Conservation (phyloP, 2,329 filamentous ascomycete genomes). For the Chaetothyriales sp. region DNA sequence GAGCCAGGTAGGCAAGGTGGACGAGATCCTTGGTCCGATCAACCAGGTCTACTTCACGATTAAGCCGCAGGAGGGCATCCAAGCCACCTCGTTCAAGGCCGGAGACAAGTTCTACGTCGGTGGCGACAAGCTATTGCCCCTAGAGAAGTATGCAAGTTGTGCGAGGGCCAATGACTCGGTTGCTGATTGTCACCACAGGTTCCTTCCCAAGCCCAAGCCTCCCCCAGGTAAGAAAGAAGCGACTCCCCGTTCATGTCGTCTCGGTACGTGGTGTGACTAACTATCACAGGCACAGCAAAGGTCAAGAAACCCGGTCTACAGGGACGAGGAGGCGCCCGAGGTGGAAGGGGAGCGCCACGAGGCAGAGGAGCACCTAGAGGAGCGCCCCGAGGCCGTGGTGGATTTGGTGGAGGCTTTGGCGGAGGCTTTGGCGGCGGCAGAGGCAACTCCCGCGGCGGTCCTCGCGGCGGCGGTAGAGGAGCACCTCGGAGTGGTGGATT, state of each 20-base stretch:
- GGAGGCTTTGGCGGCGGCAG: slow-evolving; percentile 22
- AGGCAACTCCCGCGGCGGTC: slow-evolving; percentile 19
- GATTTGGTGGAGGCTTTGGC: slow-evolving; percentile 30
- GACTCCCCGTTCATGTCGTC: background rate
- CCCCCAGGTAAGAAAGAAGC: slow-evolving; percentile 32
- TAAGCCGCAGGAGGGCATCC: slow-evolving; percentile 91
- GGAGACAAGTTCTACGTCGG: slow-evolving; percentile 97
- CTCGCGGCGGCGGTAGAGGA: slow-evolving; percentile 17
- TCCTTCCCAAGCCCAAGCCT: slow-evolving; percentile 84
- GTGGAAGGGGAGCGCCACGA: slow-evolving; percentile 31
- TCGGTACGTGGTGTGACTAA: slow-evolving; percentile 3
- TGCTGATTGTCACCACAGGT: slow-evolving; percentile 31
- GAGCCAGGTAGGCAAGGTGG: slow-evolving; percentile 87
- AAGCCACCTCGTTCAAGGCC: slow-evolving; percentile 82
- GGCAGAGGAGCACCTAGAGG: slow-evolving; percentile 31
- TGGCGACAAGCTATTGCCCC: slow-evolving; percentile 79
- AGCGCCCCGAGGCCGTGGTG: slow-evolving; percentile 39
- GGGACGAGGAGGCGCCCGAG: slow-evolving; percentile 31
- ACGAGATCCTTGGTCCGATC: slow-evolving; percentile 92
- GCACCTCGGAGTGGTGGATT: slow-evolving; percentile 8
- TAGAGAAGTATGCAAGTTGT: slow-evolving; percentile 51
- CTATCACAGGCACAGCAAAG: slow-evolving; percentile 39
- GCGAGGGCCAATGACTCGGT: slow-evolving; percentile 1
- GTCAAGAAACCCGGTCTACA: slow-evolving; percentile 17
- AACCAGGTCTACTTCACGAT: slow-evolving; percentile 98